These are phyloP conservation scores for Sporothrix brunneoviolacea DNA, from an alignment of 2,329 filamentous ascomycete species.

Conservation along the genomic window DNA sequence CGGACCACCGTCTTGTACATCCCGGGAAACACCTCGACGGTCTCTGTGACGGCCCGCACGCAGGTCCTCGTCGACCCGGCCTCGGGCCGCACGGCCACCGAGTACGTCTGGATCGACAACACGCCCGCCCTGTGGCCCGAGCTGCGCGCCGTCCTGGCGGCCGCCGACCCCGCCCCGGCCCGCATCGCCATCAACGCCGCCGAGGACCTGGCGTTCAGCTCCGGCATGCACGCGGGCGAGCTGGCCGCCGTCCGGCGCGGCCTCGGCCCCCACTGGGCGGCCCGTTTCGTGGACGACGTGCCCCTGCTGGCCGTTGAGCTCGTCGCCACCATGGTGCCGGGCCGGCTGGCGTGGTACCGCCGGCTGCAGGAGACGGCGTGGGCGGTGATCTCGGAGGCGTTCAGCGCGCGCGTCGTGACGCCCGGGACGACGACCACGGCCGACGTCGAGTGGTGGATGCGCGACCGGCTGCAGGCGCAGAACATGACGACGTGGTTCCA, in stretches of 20 bases:
- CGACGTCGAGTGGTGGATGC: slow-evolving; percentile 46
- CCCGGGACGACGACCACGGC: slow-evolving; percentile 37
- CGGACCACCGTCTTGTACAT: slow-evolving; percentile 45
- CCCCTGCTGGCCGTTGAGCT: slow-evolving; percentile 41
- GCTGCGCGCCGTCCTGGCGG: slow-evolving; percentile 31
- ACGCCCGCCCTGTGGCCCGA: slow-evolving; percentile 35
- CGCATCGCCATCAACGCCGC: slow-evolving; percentile 40
- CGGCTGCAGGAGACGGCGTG: slow-evolving; percentile 44
- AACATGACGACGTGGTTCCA: slow-evolving; percentile 50
- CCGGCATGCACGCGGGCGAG: slow-evolving; percentile 44
- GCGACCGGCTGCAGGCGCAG: slow-evolving; percentile 40
- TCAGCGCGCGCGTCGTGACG: slow-evolving; percentile 46
- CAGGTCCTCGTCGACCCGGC: slow-evolving; percentile 20
- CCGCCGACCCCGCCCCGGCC: slow-evolving; percentile 28
- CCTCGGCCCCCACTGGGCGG: slow-evolving; percentile 33
- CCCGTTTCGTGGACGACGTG: slow-evolving; percentile 31
- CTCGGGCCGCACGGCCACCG: slow-evolving; percentile 21
- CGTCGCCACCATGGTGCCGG: slow-evolving; percentile 36
- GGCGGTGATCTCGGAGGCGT: slow-evolving; percentile 66
- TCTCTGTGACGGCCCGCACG: background rate
- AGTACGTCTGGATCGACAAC: slow-evolving; percentile 42
- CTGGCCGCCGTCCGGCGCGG: slow-evolving; percentile 27
- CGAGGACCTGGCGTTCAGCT: slow-evolving; percentile 38
- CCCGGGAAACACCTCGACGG: slow-evolving; percentile 31
- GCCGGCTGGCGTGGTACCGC: slow-evolving; percentile 36